phyloP scores from a whole-genome alignment of 2,329 filamentous ascomycete species.

The Botrytis cinerea region DNA sequence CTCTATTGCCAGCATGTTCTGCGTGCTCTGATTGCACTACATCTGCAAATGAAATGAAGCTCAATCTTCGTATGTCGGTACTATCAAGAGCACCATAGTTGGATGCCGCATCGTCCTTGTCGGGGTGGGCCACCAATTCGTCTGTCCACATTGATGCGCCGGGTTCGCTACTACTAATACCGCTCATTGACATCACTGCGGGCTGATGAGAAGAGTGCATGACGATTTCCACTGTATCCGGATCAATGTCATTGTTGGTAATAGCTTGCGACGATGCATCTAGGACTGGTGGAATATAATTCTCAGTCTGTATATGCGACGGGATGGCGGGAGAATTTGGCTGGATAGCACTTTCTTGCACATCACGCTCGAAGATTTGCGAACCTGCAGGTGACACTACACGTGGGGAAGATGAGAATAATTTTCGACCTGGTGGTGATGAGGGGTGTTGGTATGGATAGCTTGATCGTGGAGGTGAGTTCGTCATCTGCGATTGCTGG shows the following conservation, averaged over 20 bases:
- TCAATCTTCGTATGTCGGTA: conserved; percentile 77
- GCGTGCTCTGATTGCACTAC: conserved; percentile 85
- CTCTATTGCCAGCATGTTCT: conserved; percentile 61
- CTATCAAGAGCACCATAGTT: conserved; percentile 78
- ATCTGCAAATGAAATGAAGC: conserved; percentile 96
- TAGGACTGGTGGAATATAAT: conserved; percentile 87
- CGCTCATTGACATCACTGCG: conserved; percentile 67
- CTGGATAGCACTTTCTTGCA: conserved; percentile 75
- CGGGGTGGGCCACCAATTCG: conserved; percentile 53
- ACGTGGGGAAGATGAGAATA: conserved; percentile 70
- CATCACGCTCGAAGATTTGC: conserved; percentile 91
- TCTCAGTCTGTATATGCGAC: conserved; percentile 89
- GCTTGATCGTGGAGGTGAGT: conserved; percentile 47
- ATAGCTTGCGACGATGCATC: conserved; percentile 92
- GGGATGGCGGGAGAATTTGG: conserved; percentile 85
- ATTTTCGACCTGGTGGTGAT: conserved; percentile 64
- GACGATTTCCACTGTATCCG: conserved; percentile 89
- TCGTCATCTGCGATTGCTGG: conserved; percentile 42
- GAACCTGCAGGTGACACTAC: conserved; percentile 75
- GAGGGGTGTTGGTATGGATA: conserved; percentile 48
- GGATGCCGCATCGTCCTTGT: conserved; percentile 64
- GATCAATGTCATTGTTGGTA: conserved; percentile 80
- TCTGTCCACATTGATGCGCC: conserved; percentile 42
- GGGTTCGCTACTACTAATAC: conserved; percentile 46
- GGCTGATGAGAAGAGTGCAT: conserved; percentile 84